Base-by-base conservation (phyloP, 2,329 filamentous ascomycete genomes). In the Aspergillus intermedius region DNA sequence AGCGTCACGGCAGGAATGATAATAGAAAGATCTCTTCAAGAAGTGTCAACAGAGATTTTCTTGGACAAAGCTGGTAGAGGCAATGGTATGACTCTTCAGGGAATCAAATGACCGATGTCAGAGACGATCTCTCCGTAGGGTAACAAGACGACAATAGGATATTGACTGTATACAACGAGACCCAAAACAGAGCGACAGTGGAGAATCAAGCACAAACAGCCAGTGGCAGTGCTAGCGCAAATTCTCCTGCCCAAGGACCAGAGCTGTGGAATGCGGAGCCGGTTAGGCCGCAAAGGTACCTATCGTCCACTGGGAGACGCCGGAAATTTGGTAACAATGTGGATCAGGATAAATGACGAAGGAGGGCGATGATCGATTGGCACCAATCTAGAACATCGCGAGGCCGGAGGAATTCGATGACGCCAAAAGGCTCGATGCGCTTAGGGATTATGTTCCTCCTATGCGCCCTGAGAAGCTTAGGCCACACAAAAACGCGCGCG, bases 231-330 rank as follows among this genome's bases (percentile, higher is more conserved):
- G 51, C 43, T 51, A 40, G 60, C 0, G 88, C 66, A 21, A 94
- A 71, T 52, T 94, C 86, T 3, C 79, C 78, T 0, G 91, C 22
- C 21, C 19, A 23, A 21, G 21, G 22, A 40, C 15, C 37, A 19
- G 37, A 54, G 43, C 51, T 46, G 50, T 60, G 62, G 62, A 66
- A 65, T 65, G 61, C 50, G 60, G 46, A 39, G 40, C 41, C 41
- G 17, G 37, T 40, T 19, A 40, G 37, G 37, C 37, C 37, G 37
- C 37, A 40, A 40, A 40, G 37, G 17, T 21, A 21, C 35, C 10
- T 40, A 21, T 40, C 37, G 37, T 40, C 37, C 37, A 40, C 15
- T 40, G 10, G 17, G 37, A 40, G 37, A 40, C 37, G 19, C 15
- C 37, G 37, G 37, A 40, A 40, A 40, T 19, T 40, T 43, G 21